These are phyloP conservation scores for Carpinus viminea DNA, from an alignment of 306 rosid species.

Conservation along the genomic window DNA sequence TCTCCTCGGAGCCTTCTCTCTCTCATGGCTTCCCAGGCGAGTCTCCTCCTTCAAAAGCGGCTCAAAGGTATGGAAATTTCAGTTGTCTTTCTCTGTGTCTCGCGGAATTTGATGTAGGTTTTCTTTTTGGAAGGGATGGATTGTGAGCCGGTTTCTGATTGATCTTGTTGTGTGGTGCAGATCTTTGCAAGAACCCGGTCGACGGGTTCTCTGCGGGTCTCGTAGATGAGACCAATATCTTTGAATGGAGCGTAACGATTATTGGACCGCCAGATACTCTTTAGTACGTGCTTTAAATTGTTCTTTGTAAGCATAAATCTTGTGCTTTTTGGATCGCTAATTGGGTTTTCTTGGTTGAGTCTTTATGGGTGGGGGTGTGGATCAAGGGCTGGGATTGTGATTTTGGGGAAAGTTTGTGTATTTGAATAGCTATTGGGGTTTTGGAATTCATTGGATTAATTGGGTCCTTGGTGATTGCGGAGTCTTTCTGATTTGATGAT, in stretches of 20 bases:
- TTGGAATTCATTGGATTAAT: constrained; percentile 15
- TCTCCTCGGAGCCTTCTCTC: constrained; percentile 12
- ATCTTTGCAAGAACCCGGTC: constrained; percentile 94
- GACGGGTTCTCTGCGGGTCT: constrained; percentile 98
- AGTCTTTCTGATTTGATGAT: not conserved
- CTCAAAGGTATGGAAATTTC: constrained; percentile 63
- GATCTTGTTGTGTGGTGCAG: constrained; percentile 37
- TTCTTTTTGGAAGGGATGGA: constrained; percentile 27
- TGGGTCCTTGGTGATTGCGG: constrained; percentile 11
- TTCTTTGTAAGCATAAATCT: not conserved
- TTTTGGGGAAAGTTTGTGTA: constrained; percentile 1
- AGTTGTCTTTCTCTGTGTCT: not conserved
- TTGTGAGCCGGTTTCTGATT: constrained; percentile 26
- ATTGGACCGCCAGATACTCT: constrained; percentile 99
- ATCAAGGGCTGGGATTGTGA: constrained; percentile 24
- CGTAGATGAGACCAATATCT: constrained; percentile 82
- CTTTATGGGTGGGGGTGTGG: constrained; percentile 11
- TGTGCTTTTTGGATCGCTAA: constrained; percentile 2
- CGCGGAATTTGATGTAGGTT: not conserved
- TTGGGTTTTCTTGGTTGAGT: constrained; percentile 23
- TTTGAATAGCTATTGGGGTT: constrained; percentile 4
- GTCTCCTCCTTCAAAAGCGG: constrained; percentile 94
- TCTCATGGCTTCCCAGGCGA: constrained; percentile 83
- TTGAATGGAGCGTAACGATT: constrained; percentile 98
- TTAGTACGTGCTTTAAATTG: constrained; percentile 49